A percentile compares a stretch with the other conserved stretches of the same genome.
Evolutionary conservation across 495 filamentous ascomycete genomes (phyloP).

Genomic region (Aspergillus asperescens): DNA sequence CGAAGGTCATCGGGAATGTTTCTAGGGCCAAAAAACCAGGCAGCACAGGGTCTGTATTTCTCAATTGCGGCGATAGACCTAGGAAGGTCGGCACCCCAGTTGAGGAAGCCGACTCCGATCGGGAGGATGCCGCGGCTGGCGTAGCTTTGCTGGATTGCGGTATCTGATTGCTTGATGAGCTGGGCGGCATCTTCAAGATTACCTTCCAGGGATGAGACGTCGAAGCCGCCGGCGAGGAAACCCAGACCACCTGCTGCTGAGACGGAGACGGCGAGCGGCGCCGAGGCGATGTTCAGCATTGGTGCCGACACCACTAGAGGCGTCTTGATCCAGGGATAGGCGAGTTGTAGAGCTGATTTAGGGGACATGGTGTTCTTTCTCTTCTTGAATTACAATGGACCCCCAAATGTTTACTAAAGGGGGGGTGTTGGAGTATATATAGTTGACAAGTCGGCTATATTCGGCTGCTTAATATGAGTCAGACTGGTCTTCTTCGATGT

Average conservation of each 20-base stretch:
- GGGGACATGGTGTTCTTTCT: neutral
- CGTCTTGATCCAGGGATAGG: constrained; percentile 17
- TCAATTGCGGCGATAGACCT: constrained; percentile 32
- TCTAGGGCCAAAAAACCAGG: constrained; percentile 58
- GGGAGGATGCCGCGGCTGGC: constrained; percentile 35
- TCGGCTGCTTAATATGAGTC: neutral
- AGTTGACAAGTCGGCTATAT: neutral
- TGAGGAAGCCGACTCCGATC: constrained; percentile 56
- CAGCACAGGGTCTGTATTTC: constrained; percentile 51
- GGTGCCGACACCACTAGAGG: constrained; percentile 61
- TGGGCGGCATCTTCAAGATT: constrained; percentile 21
- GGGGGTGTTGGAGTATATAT: neutral
- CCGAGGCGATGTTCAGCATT: constrained; percentile 60
- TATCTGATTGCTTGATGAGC: constrained; percentile 8
- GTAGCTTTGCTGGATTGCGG: neutral
- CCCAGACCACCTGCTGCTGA: constrained; percentile 59
- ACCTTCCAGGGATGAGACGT: constrained; percentile 23
- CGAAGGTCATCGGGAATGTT: constrained; percentile 21
- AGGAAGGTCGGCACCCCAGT: constrained; percentile 35
- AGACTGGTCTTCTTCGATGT: too few species aligned
- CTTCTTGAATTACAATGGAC: neutral
- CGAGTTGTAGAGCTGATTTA: neutral
- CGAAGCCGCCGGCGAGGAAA: constrained; percentile 31
- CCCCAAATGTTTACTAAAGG: neutral
- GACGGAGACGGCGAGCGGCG: constrained; percentile 51